Percentiles rank a stretch among this genome's conserved stretches.
Evolutionary conservation across 495 filamentous ascomycete species (phyloP).

Genomic region (Aspergillus panamensis): DNA sequence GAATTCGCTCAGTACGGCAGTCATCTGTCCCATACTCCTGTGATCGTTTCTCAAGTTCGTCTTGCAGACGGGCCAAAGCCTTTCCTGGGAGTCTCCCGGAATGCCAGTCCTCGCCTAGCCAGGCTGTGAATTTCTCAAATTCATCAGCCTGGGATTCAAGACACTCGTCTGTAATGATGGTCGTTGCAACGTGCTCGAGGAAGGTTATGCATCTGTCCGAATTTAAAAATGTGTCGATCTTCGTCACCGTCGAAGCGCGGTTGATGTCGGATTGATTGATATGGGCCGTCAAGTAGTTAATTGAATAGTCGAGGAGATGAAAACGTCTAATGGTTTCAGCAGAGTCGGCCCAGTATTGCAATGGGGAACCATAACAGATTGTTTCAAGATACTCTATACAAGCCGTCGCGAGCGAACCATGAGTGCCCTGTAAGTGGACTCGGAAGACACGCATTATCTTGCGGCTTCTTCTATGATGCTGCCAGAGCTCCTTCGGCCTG

Average conservation of each 20-base stretch:
- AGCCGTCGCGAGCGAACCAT: not conserved
- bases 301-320: not conserved
- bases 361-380: not conserved
- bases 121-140: not conserved
- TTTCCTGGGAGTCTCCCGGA: not conserved
- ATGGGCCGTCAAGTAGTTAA: not conserved
- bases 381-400: not conserved
- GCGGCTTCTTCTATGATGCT: not conserved
- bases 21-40: not conserved
- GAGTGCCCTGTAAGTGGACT: not conserved
- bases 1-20: not conserved
- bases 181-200: not conserved
- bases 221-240: not conserved
- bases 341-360: not conserved
- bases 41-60: not conserved
- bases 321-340: not conserved
- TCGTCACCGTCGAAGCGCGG: not conserved
- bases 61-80: not conserved
- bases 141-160: not conserved
- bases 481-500: not conserved
- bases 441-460: not conserved
- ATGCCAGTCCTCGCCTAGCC: not conserved
- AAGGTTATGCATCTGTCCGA: not conserved
- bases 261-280: not conserved
- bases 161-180: not conserved